Percentiles rank a stretch among this genome's conserved stretches.
Conservation (phyloP, 2,329 filamentous ascomycete genomes). For the Fusarium proliferatum region DNA sequence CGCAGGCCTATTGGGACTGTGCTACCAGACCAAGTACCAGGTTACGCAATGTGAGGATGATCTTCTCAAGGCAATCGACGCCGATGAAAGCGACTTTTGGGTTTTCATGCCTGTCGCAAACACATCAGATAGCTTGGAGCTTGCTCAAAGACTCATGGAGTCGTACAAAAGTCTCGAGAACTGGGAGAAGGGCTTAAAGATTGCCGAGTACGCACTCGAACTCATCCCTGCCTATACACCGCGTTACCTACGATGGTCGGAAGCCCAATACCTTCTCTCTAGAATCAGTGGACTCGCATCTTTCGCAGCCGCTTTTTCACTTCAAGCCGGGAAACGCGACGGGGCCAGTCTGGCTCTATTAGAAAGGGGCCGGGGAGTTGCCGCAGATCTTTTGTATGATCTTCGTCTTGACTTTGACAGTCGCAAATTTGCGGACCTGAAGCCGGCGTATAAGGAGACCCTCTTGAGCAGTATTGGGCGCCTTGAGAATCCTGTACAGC, state of each 20-base stretch:
- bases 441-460: not conserved
- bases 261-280: not conserved
- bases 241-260: accelerated
- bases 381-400: not conserved
- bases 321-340: accelerated
- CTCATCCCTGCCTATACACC: not conserved
- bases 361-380: not conserved
- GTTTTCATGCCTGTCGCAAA: not conserved
- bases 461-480: not conserved
- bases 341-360: not conserved
- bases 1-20: not conserved
- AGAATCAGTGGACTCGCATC: not conserved
- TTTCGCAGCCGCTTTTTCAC: not conserved
- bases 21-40: not conserved
- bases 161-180: accelerated
- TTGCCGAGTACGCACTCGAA: not conserved
- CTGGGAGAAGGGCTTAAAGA: not conserved
- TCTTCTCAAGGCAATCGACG: not conserved
- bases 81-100: not conserved
- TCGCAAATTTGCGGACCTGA: not conserved
- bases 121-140: not conserved
- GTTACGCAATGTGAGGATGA: not conserved
- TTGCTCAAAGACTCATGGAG: not conserved
- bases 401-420: not conserved
- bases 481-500: not conserved